Evolutionary conservation across 2,329 filamentous ascomycete species (phyloP), one percentile per base, ranked within the genome.

Genomic region (Diatrype stigma): DNA sequence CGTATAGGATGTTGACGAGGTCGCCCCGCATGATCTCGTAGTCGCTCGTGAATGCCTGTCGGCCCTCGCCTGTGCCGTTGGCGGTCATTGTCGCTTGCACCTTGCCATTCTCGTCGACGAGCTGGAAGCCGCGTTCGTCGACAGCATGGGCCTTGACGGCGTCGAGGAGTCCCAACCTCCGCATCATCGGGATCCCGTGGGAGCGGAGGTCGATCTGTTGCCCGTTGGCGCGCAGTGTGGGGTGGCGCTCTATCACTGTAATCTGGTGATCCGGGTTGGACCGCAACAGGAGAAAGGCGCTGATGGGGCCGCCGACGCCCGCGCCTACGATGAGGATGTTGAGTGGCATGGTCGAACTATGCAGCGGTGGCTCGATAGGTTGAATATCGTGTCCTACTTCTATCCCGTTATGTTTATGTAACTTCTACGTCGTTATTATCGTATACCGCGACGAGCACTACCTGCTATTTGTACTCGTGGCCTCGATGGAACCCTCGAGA

Each of bases 1-100:
- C 69, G 56, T 77, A 76, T 1, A 85, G 60, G 2, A 84, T 66
- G 11, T 67, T 63, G 3, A 74, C 73, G n/a, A 85, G 59, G 48
- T 82, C 77, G 0, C 77, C 80, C 8, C 81, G 70, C 72, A 85
- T 78, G 46, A 85, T 78, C 66, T 85, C 82, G 52, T 73, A 82
- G 50, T 85, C 81, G 52, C 73, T 76, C 0, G 76, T 79, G 23
- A 81, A 63, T 8, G 64, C 66, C 58, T 79, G 75, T 30, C 56
- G 59, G 0, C 73, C 72, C 48, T 70, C 64, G 3, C 73, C 74
- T 0, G 72, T 63, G 46, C 67, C 66, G 55, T 73, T 72, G 32
- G 66, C 65, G 21, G 60, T 59, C 42, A 79, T 67, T 4, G 62
- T 65, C n/a, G 73, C 79, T 40, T 64, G 62, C 2, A 58, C 48